Conservation (phyloP, 306 rosid species). For the Rosa multiflora region DNA sequence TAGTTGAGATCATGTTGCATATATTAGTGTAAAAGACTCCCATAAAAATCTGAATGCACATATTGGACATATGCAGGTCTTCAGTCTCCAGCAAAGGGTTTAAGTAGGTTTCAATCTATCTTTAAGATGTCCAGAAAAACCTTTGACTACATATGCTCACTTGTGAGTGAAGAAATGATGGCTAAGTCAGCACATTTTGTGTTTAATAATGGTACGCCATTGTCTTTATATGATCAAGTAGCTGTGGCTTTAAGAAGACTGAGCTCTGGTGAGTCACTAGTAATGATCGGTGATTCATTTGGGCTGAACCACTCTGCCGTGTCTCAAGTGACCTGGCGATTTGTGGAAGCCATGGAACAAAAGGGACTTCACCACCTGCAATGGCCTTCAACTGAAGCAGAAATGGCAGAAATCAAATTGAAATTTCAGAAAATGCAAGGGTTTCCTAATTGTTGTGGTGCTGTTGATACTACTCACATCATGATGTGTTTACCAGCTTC, state of each 20-base stretch:
- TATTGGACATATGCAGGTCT: slow-evolving; percentile 42
- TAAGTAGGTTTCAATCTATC: slow-evolving; percentile 51
- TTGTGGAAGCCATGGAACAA: slow-evolving; percentile 86
- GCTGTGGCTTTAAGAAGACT: slow-evolving; percentile 86
- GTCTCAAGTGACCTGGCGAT: slow-evolving; percentile 82
- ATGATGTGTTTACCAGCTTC: slow-evolving; percentile 70
- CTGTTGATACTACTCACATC: slow-evolving; percentile 69
- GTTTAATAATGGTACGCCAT: slow-evolving; percentile 53
- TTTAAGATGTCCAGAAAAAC: slow-evolving; percentile 64
- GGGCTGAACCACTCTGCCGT: slow-evolving; percentile 86
- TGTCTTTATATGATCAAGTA: slow-evolving; percentile 64
- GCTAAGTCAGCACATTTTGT: slow-evolving; percentile 58
- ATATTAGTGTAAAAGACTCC: background rate
- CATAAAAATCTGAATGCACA: slow-evolving; percentile 17
- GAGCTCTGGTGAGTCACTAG: slow-evolving; percentile 87
- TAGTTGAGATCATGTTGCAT: slow-evolving; percentile 2
- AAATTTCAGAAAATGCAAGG: slow-evolving; percentile 72
- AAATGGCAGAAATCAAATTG: slow-evolving; percentile 59
- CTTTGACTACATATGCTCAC: slow-evolving; percentile 79
- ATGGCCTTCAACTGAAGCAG: slow-evolving; percentile 76
- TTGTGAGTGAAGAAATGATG: slow-evolving; percentile 78
- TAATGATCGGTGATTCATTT: slow-evolving; percentile 59
- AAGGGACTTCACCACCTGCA: slow-evolving; percentile 69
- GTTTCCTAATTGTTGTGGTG: slow-evolving; percentile 87
- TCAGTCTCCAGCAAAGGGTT: slow-evolving; percentile 42